phyloP scores from a whole-genome alignment of 192 early-diverging fungal genomes.

The Mortierella hygrophila region DNA sequence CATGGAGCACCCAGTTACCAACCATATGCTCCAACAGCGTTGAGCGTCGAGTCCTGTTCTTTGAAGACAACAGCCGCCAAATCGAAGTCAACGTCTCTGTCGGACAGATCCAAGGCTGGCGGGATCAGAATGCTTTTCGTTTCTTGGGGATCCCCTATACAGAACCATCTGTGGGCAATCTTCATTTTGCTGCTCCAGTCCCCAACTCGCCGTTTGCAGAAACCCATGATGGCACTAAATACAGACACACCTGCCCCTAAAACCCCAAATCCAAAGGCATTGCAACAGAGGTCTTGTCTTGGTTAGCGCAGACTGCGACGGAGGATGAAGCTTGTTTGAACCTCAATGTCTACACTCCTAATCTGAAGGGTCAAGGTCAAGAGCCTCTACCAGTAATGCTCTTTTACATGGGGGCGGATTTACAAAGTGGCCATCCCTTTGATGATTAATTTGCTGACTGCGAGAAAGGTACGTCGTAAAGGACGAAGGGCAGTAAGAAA shows the following conservation, averaged over 20 bases:
- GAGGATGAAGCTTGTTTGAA: slow-evolving; percentile 48
- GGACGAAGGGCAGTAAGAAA: not conserved
- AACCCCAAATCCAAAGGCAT: slow-evolving; percentile 14
- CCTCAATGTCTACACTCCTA: slow-evolving; percentile 50
- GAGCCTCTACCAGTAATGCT: slow-evolving; percentile 28
- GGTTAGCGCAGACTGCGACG: slow-evolving; percentile 19
- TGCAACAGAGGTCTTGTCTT: not conserved
- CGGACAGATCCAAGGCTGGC: slow-evolving; percentile 46
- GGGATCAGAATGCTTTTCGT: slow-evolving; percentile 46
- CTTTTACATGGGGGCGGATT: slow-evolving; percentile 43
- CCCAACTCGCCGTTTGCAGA: slow-evolving; percentile 23
- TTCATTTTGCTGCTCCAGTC: slow-evolving; percentile 39
- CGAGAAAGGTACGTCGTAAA: not conserved
- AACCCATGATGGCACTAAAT: slow-evolving; percentile 5
- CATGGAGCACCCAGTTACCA: slow-evolving; percentile 21
- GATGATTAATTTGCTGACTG: not conserved
- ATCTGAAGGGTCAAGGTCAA: slow-evolving; percentile 21
- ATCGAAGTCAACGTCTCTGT: slow-evolving; percentile 32
- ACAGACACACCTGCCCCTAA: slow-evolving; percentile 24
- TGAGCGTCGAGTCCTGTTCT: slow-evolving; percentile 24
- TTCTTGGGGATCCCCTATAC: slow-evolving; percentile 54
- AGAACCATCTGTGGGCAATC: slow-evolving; percentile 34
- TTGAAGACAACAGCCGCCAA: slow-evolving; percentile 41
- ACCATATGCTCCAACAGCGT: slow-evolving; percentile 42
- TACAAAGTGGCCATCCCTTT: slow-evolving; percentile 17